phyloP scores from a whole-genome alignment of 2,329 filamentous ascomycete genomes.

The Arachnopeziza araneosa region DNA sequence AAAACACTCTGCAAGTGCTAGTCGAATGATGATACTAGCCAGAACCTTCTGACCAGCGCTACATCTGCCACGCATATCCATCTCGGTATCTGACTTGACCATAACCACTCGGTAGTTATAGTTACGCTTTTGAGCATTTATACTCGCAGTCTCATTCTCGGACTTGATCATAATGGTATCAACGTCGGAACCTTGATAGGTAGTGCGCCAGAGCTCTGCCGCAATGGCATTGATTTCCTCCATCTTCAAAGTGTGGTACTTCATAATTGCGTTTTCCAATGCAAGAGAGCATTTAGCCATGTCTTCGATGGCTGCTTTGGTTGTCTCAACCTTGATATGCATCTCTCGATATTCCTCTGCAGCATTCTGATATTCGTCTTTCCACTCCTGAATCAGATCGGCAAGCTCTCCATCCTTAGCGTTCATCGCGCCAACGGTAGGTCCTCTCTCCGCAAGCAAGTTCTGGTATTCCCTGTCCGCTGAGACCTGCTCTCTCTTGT shows the following conservation, averaged over 20 bases:
- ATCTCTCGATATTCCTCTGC: conserved; percentile 75
- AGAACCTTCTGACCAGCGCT: conserved; percentile 95
- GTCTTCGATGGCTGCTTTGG: conserved; percentile 88
- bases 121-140: conserved; percentile 60
- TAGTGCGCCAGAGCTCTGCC: conserved; percentile 93
- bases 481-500: conserved; percentile 65
- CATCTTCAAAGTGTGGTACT: conserved; percentile 95
- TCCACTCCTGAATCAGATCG: conserved; percentile 70
- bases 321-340: conserved; percentile 85
- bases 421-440: conserved; percentile 71
- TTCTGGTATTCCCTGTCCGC: conserved; percentile 64
- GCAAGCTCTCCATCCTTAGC: conserved; percentile 77
- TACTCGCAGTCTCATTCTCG: conserved; percentile 65
- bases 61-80: conserved; percentile 99
- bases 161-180: conserved; percentile 94
- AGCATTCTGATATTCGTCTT: conserved; percentile 81
- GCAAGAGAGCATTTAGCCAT: conserved; percentile 75
- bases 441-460: conserved; percentile 66
- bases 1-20: conserved; percentile 94
- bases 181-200: conserved; percentile 95
- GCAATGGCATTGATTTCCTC: conserved; percentile 94
- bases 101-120: conserved; percentile 99
- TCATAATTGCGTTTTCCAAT: conserved; percentile 95
- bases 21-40: conserved; percentile 92
- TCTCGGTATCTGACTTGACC: conserved; percentile 94